These are phyloP conservation scores for Ophiostoma quercus DNA, from an alignment of 2,329 filamentous ascomycete genomes.

Conservation along the genomic window DNA sequence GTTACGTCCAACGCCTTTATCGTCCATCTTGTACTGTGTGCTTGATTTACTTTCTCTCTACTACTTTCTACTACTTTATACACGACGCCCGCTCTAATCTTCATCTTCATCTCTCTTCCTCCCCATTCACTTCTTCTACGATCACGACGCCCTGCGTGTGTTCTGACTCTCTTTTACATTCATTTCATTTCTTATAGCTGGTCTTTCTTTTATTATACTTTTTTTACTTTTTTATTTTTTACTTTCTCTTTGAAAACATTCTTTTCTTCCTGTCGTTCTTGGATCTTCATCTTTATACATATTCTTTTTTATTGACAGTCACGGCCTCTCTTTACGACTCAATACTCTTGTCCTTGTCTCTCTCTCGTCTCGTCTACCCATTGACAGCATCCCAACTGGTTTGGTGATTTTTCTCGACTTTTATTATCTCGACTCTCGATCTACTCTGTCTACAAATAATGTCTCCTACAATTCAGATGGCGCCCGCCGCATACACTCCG, in stretches of 20 bases:
- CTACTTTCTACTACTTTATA: neutral
- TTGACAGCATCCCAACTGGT: constrained; percentile 42
- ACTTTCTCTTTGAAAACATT: constrained; percentile 29
- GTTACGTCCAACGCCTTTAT: neutral
- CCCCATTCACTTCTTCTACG: constrained; percentile 23
- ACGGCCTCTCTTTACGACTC: constrained; percentile 20
- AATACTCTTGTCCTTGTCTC: neutral
- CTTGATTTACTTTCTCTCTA: neutral
- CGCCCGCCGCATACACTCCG: constrained; percentile 45
- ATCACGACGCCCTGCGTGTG: constrained; percentile 33
- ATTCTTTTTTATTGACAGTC: constrained; percentile 34
- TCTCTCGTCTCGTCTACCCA: neutral
- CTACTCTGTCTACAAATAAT: constrained; percentile 33
- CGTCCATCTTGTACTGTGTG: constrained; percentile 5
- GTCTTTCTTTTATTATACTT: constrained; percentile 29
- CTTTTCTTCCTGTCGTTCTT: constrained; percentile 12
- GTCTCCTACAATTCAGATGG: constrained; percentile 48
- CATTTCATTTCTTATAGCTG: constrained; percentile 14
- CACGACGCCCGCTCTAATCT: neutral
- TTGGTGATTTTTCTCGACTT: constrained; percentile 37
- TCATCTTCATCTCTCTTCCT: neutral
- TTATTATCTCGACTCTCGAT: neutral
- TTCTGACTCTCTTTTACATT: constrained; percentile 30
- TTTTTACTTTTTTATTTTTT: constrained; percentile 35
- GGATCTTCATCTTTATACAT: constrained; percentile 23